A percentile compares a stretch with the other conserved stretches of the same genome.
phyloP scores from a whole-genome alignment of 2,329 filamentous ascomycete species.

The Aspergillus novoparasiticus region DNA sequence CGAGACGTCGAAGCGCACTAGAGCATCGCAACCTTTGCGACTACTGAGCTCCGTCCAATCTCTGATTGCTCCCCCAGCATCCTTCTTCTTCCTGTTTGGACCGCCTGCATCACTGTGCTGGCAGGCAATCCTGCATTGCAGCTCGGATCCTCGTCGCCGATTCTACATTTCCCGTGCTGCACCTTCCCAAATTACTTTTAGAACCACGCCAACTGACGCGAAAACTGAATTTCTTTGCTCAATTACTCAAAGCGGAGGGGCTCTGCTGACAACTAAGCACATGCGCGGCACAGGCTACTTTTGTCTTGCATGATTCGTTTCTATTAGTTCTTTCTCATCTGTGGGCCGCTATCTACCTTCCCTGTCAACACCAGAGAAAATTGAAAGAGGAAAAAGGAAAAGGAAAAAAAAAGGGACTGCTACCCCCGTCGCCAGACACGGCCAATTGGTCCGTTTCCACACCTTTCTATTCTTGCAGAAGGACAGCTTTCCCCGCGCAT shows the following conservation, averaged over 20 bases:
- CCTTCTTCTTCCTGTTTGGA: slow-evolving; percentile 34
- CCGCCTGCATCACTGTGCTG: slow-evolving; percentile 40
- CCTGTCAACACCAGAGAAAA: slow-evolving; percentile 3
- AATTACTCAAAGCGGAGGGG: slow-evolving; percentile 22
- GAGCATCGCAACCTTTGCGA: slow-evolving; percentile 29
- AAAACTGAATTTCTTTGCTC: slow-evolving; percentile 15
- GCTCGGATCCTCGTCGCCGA: slow-evolving; percentile 30
- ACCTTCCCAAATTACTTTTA: slow-evolving; percentile 16
- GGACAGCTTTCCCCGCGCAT: slow-evolving; percentile 39
- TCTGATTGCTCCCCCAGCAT: slow-evolving; percentile 31
- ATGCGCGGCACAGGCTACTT: slow-evolving; percentile 29
- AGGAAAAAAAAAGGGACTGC: slow-evolving; percentile 16
- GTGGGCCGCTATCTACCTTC: slow-evolving; percentile 4
- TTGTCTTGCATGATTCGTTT: slow-evolving; percentile 26
- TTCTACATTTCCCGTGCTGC: slow-evolving; percentile 18
- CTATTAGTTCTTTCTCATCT: slow-evolving; percentile 12
- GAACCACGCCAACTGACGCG: slow-evolving; percentile 17
- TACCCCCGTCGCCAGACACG: slow-evolving; percentile 19
- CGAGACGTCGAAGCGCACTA: slow-evolving; percentile 31
- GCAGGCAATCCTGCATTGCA: slow-evolving; percentile 37
- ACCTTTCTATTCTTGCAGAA: slow-evolving; percentile 30
- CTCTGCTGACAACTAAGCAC: slow-evolving; percentile 30
- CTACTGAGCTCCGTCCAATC: slow-evolving; percentile 28
- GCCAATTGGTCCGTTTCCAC: slow-evolving; percentile 35
- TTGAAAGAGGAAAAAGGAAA: neutral